These are phyloP conservation scores for Krasilnikovozyma curviuscula DNA, from an alignment of 768 basidiomycete genomes.

Conservation along the genomic window DNA sequence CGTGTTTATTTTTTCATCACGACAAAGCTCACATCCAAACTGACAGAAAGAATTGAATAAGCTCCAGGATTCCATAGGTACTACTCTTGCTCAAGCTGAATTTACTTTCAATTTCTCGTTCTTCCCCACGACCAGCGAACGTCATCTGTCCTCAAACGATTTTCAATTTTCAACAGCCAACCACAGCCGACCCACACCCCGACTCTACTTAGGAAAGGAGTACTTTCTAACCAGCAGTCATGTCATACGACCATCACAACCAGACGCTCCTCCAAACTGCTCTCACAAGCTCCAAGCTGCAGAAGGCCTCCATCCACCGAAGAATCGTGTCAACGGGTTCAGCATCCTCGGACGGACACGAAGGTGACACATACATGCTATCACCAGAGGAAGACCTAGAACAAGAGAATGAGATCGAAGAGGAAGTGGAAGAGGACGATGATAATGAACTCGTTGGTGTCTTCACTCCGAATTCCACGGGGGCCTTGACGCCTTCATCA, in stretches of 20 bases:
- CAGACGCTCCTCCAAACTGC: conserved; percentile 11
- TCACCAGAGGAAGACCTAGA: no score
- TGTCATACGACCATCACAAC: conserved; percentile 4
- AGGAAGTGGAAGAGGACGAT: not conserved
- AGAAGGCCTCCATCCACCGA: not conserved
- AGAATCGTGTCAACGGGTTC: not conserved
- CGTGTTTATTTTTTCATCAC: no score
- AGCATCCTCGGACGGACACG: no score
- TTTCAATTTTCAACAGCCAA: not conserved
- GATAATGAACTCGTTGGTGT: conserved; percentile 5
- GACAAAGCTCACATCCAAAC: no score
- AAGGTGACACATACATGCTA: no score
- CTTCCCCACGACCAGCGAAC: not conserved
- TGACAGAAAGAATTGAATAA: no score
- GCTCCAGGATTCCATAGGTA: no score
- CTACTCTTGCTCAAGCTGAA: not conserved
- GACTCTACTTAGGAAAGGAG: no score
- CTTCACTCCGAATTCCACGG: no score
- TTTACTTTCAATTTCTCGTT: not conserved
- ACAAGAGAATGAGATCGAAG: no score
- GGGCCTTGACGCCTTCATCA: no score
- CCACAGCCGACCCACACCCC: not conserved
- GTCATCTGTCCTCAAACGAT: not conserved
- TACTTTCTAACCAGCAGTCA: no score
- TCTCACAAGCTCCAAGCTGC: conserved; percentile 8